These are phyloP conservation scores for Theileria orientalis DNA, from an alignment of 169 alveolate species.

Conservation along the genomic window DNA sequence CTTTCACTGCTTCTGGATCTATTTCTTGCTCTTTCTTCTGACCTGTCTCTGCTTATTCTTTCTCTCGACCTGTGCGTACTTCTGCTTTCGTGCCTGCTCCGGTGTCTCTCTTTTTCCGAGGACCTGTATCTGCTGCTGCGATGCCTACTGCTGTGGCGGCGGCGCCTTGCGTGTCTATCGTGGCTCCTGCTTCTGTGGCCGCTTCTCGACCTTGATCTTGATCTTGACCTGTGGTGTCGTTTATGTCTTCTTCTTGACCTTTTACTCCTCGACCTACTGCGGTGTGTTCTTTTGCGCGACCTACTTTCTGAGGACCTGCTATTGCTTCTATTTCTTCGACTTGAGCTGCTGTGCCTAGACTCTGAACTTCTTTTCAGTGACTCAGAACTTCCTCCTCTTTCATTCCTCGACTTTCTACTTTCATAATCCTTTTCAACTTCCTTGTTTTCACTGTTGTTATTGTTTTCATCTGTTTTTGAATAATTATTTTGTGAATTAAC, in stretches of 20 bases:
- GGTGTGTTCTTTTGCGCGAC: neutral
- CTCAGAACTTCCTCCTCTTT: neutral
- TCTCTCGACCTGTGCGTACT: slow-evolving; percentile 8
- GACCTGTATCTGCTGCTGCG: slow-evolving; percentile 37
- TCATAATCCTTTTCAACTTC: neutral
- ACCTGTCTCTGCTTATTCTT: slow-evolving; percentile 16
- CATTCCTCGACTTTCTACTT: neutral
- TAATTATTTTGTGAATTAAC: slow-evolving; percentile 14
- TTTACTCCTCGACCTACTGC: neutral
- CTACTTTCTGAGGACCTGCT: neutral
- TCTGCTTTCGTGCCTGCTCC: slow-evolving; percentile 14
- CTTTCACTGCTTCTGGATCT: slow-evolving; percentile 19
- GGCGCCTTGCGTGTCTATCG: slow-evolving; percentile 13
- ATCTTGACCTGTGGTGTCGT: too few species aligned
- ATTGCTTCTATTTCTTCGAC: neutral
- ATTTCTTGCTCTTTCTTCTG: slow-evolving; percentile 7
- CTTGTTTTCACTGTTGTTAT: neutral
- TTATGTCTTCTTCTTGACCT: neutral
- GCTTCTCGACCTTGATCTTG: slow-evolving; percentile 5
- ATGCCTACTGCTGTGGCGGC: neutral
- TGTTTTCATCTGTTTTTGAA: slow-evolving; percentile 9
- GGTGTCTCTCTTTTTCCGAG: slow-evolving; percentile 1
- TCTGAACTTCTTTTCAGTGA: neutral
- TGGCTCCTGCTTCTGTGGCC: slow-evolving; percentile 7
- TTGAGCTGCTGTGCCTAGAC: neutral